Evolutionary conservation across 2,329 filamentous ascomycete genomes (phyloP).

Genomic region (Neofusicoccum sp.): DNA sequence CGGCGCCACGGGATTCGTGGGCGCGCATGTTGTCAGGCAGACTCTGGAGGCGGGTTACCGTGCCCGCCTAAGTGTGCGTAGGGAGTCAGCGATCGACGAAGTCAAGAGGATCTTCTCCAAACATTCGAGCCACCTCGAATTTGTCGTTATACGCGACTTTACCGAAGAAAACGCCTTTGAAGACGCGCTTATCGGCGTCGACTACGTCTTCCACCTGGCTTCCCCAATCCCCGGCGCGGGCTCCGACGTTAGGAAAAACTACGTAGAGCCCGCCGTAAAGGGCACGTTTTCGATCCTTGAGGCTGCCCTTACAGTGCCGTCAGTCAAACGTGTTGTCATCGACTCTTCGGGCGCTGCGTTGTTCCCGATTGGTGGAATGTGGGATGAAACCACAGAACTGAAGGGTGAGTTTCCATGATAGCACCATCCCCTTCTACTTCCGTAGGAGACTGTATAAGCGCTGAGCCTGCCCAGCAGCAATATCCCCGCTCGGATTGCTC

Average conservation of each 20-base stretch:
- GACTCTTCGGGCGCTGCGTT: not conserved
- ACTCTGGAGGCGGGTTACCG: constrained; percentile 34
- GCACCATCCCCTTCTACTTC: not conserved
- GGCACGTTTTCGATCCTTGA: not conserved
- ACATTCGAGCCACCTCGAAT: constrained; percentile 23
- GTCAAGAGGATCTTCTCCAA: not conserved
- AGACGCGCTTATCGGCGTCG: constrained; percentile 35
- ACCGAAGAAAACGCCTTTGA: constrained; percentile 38
- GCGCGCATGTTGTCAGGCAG: constrained; percentile 29
- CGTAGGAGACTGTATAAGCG: no score
- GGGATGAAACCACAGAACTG: not conserved
- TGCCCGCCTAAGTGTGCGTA: constrained; percentile 34
- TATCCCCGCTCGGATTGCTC: no score
- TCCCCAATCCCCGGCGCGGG: constrained; percentile 15
- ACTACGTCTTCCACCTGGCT: constrained; percentile 23
- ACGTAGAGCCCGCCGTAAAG: not conserved
- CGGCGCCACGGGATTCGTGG: constrained; percentile 39
- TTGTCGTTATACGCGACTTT: constrained; percentile 40
- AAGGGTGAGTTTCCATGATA: not conserved
- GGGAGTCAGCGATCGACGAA: not conserved
- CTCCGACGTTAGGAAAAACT: not conserved
- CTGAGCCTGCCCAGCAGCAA: no score
- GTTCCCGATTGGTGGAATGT: not conserved
- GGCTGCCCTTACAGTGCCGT: not conserved
- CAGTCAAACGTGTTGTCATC: not conserved